Evolutionary conservation across 2,329 filamentous ascomycete species (phyloP), one percentile per base, ranked within the genome.

Genomic region (Colletotrichum destructivum): DNA sequence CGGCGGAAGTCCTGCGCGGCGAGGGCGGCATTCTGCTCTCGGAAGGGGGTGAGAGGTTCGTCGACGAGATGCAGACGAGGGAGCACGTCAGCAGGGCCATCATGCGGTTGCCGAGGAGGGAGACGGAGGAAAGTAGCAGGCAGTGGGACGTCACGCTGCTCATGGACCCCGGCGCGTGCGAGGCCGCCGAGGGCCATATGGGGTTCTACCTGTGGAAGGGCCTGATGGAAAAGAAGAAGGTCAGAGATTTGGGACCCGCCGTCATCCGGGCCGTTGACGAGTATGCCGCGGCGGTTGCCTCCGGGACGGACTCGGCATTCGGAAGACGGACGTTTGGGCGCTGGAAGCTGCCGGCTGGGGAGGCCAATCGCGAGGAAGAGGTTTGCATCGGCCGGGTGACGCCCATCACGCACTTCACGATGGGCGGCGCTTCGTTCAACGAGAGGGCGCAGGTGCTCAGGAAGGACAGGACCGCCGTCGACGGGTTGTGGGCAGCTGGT

Each of bases 201-300:
- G 87, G 88, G 16, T 92, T 92, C 76, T 92, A 92, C 76, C 73
- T 88, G 3, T 91, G 84, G 83, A 92, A 92, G 78, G 88, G 89
- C 0, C 78, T 92, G 31, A 83, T 92, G 79, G 81, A 82, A 73
- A 91, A 89, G 80, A 84, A 82, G 44, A 89, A 87, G 42, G 81
- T 91, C 8, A 79, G 78, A 1, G 87, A 90, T 1, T 81, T 91
- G 1, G 76, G 80, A 1, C 77, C 81, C 0, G 72, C 76, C 0
- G 80, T 84, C 0, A 77, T 87, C 11, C 74, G 80, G 1, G 80
- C 85, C 0, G 78, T 92, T 0, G 82, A 85, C 52, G 79, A 83
- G 16, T 92, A 91, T 76, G 83, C 86, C 0, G 76, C 80, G 3
- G 79, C 81, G 0, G 88, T 86, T 0, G 77, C 80, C 0, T 83